These are phyloP conservation scores for Casuarina cunninghamiana DNA, from an alignment of 306 rosid genomes.

Conservation along the genomic window DNA sequence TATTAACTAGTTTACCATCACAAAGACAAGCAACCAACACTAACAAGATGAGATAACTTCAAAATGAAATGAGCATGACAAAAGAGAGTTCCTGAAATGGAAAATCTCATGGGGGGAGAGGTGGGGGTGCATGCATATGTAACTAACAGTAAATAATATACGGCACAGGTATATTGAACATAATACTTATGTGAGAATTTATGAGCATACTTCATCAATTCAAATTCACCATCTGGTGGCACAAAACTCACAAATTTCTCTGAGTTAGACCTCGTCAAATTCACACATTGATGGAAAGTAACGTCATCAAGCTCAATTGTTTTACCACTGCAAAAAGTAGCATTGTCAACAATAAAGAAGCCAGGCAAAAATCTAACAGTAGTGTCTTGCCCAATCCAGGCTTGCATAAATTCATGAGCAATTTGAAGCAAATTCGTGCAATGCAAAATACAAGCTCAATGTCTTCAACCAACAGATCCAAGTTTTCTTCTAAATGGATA, in stretches of 20 bases:
- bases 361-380: neutral
- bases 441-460: neutral
- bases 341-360: slow-evolving; percentile 7
- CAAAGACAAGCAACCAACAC: neutral
- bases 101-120: neutral
- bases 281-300: slow-evolving; percentile 95
- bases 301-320: slow-evolving; percentile 95
- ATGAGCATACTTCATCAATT: slow-evolving; percentile 84
- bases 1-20: neutral
- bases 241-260: slow-evolving; percentile 96
- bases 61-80: neutral
- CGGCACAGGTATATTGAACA: neutral
- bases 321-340: slow-evolving; percentile 70
- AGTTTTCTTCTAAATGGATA: neutral
- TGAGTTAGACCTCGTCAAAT: slow-evolving; percentile 90
- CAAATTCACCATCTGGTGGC: slow-evolving; percentile 97
- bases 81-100: neutral
- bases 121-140: neutral
- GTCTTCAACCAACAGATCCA: neutral
- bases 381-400: neutral
- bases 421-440: neutral
- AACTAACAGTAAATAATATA: neutral
- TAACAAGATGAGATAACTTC: neutral
- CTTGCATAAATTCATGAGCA: neutral
- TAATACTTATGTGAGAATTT: slow-evolving; percentile 8